These are phyloP conservation scores for Apiospora aurea DNA, from an alignment of 2,329 filamentous ascomycete species.

Conservation along the genomic window DNA sequence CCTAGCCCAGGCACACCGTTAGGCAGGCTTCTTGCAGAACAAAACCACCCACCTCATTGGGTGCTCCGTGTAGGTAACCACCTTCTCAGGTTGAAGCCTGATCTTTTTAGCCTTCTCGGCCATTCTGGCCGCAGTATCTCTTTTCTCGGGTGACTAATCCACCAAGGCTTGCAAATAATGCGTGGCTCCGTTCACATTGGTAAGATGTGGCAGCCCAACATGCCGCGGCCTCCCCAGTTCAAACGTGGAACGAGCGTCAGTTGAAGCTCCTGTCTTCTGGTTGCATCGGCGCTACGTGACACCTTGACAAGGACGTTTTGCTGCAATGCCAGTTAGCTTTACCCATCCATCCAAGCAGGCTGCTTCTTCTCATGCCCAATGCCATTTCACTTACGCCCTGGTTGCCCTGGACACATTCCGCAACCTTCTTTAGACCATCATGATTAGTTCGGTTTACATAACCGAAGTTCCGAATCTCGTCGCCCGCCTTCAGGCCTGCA, in stretches of 20 bases:
- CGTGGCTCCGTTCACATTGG: slow-evolving; percentile 63
- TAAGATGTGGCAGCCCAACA: slow-evolving; percentile 90
- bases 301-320: slow-evolving; percentile 74
- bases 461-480: slow-evolving; percentile 86
- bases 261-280: slow-evolving; percentile 63
- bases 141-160: not conserved
- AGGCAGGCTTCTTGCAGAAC: slow-evolving; percentile 9
- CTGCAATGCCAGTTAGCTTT: slow-evolving; percentile 51
- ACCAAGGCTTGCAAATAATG: not conserved
- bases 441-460: slow-evolving; percentile 85
- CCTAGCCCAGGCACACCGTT: slow-evolving; percentile 4
- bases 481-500: slow-evolving; percentile 81
- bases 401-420: slow-evolving; percentile 87
- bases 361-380: not conserved
- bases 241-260: slow-evolving; percentile 77
- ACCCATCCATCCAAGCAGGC: not conserved
- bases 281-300: slow-evolving; percentile 54
- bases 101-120: slow-evolving; percentile 1
- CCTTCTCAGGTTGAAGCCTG: not conserved
- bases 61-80: not conserved
- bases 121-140: not conserved
- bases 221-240: slow-evolving; percentile 88
- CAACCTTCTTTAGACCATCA: slow-evolving; percentile 83
- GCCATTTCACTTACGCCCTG: slow-evolving; percentile 75
- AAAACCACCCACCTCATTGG: not conserved